These are phyloP conservation scores for Fusarium guadeloupense DNA, from an alignment of 2,329 filamentous ascomycete species.

Conservation along the genomic window DNA sequence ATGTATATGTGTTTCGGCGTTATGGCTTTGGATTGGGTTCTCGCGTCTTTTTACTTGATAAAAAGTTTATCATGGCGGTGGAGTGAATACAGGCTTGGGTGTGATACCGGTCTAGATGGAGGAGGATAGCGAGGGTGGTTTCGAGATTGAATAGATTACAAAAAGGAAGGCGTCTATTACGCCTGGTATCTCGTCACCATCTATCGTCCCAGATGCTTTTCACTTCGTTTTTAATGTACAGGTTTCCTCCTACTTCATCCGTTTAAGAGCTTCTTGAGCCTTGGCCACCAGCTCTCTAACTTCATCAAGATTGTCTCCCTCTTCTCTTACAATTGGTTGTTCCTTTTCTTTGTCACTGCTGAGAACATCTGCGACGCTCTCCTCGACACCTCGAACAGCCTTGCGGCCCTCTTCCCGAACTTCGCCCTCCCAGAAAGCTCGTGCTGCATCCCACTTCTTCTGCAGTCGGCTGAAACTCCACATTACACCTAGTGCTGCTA, in stretches of 20 bases:
- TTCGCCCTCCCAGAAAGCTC: constrained; percentile 70
- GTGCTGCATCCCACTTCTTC: constrained; percentile 68
- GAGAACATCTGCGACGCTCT: constrained; percentile 60
- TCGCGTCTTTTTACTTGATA: constrained; percentile 4
- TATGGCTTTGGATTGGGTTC: constrained; percentile 39
- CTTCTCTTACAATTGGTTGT: constrained; percentile 21
- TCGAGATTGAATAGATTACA: constrained; percentile 44
- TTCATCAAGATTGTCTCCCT: constrained; percentile 49
- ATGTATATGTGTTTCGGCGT: constrained; percentile 37
- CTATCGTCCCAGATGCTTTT: constrained; percentile 26
- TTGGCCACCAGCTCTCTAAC: constrained; percentile 57
- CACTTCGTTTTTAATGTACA: constrained; percentile 38
- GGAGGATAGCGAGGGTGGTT: constrained; percentile 40
- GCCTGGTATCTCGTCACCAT: constrained; percentile 44
- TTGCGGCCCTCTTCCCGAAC: constrained; percentile 74
- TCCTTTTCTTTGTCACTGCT: constrained; percentile 43
- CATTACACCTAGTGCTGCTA: constrained; percentile 68
- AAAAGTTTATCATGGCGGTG: constrained; percentile 22
- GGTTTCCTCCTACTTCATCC: constrained; percentile 53
- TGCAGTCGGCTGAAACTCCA: constrained; percentile 69
- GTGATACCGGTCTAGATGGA: constrained; percentile 46
- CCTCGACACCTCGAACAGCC: constrained; percentile 66
- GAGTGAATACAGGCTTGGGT: constrained; percentile 29
- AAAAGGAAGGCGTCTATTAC: constrained; percentile 41
- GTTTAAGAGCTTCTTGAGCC: constrained; percentile 59